Evolutionary conservation across 345 rosid species (phyloP).

Genomic region (Toxicodendron radicans): DNA sequence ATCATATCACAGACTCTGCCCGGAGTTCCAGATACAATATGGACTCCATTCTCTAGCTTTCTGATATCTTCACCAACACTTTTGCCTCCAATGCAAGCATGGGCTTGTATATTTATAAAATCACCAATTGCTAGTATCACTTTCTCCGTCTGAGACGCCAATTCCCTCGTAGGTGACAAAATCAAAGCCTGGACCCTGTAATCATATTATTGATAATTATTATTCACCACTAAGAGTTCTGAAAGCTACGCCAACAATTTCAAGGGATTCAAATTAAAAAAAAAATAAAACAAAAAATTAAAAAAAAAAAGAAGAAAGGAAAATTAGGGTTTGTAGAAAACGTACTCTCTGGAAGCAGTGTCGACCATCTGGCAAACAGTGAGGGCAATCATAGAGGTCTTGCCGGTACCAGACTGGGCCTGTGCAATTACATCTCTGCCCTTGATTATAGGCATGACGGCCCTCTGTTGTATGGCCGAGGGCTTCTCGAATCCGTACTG

Average conservation of each 20-base stretch:
- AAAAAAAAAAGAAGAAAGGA: background rate
- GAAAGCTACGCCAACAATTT: background rate
- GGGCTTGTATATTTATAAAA: slow-evolving; percentile 74
- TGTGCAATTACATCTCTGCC: slow-evolving; percentile 97
- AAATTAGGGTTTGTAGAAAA: slow-evolving; percentile 30
- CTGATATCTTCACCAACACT: slow-evolving; percentile 97
- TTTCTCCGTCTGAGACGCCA: slow-evolving; percentile 89
- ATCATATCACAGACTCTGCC: slow-evolving; percentile 99
- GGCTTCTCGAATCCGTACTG: slow-evolving; percentile 90
- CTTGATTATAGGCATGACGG: slow-evolving; percentile 86
- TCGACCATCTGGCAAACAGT: slow-evolving; percentile 85
- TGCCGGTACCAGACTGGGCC: slow-evolving; percentile 99
- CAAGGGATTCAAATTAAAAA: background rate
- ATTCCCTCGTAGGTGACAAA: slow-evolving; percentile 91
- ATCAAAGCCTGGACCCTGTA: slow-evolving; percentile 92
- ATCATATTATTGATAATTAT: background rate
- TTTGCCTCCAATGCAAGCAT: slow-evolving; percentile 90
- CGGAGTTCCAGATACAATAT: slow-evolving; percentile 93
- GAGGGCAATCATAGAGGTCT: slow-evolving; percentile 96
- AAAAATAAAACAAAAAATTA: background rate
- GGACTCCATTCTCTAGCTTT: slow-evolving; percentile 63
- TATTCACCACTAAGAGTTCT: background rate
- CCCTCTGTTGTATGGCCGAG: slow-evolving; percentile 94
- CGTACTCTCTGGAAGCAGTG: slow-evolving; percentile 74
- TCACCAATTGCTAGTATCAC: slow-evolving; percentile 77